Conservation (phyloP, 2,329 filamentous ascomycete species). For the Tolypocladium cylindrosporum region DNA sequence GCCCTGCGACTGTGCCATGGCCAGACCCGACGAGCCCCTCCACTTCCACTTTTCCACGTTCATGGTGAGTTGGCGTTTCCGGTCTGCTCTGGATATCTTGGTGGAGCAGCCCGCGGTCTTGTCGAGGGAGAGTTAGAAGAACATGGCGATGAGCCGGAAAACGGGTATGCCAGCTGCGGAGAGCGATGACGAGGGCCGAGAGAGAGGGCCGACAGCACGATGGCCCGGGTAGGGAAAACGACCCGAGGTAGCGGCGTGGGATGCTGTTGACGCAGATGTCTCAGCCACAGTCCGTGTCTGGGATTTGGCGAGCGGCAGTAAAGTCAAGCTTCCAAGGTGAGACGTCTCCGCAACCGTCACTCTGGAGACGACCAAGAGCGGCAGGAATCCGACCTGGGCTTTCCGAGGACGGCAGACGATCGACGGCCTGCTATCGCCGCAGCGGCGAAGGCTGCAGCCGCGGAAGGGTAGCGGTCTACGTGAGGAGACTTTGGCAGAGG, state of each 20-base stretch:
- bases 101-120: background rate
- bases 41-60: slow-evolving; percentile 24
- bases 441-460: background rate
- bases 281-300: slow-evolving; percentile 12
- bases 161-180: background rate
- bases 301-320: slow-evolving; percentile 3
- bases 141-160: slow-evolving; percentile 1
- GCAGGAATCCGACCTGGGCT: background rate
- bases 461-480: background rate
- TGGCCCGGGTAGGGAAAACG: background rate
- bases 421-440: background rate
- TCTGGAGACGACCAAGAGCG: slow-evolving; percentile 7
- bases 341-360: slow-evolving; percentile 10
- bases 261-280: slow-evolving; percentile 8
- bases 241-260: background rate
- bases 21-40: slow-evolving; percentile 19
- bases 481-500: background rate
- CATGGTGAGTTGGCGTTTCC: slow-evolving; percentile 11
- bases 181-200: background rate
- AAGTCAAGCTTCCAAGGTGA: slow-evolving; percentile 1
- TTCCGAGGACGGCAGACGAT: background rate
- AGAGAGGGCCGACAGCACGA: background rate
- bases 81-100: background rate
- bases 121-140: background rate
- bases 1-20: slow-evolving; percentile 10